A percentile compares a stretch with the other conserved stretches of the same genome.
phyloP scores from a whole-genome alignment of 805 yeast genomes.

The Teunomyces lycoperdinae region DNA sequence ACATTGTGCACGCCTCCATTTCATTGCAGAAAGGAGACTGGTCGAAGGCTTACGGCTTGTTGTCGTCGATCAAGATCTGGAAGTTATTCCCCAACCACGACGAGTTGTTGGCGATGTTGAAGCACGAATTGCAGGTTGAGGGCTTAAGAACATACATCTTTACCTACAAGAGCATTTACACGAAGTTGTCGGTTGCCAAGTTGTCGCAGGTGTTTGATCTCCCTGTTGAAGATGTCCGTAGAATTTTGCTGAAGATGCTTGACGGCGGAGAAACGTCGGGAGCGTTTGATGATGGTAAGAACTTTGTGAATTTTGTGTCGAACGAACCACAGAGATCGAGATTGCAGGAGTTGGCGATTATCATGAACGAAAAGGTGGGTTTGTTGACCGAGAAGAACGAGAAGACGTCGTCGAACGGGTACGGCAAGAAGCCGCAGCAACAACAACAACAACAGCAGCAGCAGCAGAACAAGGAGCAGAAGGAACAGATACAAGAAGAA shows the following conservation, averaged over 20 bases:
- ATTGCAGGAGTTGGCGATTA: conserved; percentile 83
- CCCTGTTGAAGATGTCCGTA: conserved; percentile 50
- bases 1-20: conserved; percentile 87
- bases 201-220: conserved; percentile 69
- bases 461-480: conserved; percentile 16
- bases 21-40: conserved; percentile 88
- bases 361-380: conserved; percentile 76
- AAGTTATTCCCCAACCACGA: conserved; percentile 69
- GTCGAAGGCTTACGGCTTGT: conserved; percentile 69
- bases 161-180: conserved; percentile 74
- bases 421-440: conserved; percentile 40
- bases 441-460: too few relatives aligned
- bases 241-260: conserved; percentile 72
- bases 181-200: conserved; percentile 66
- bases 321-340: conserved; percentile 78
- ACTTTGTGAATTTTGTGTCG: conserved; percentile 58
- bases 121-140: conserved; percentile 77
- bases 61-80: conserved; percentile 84
- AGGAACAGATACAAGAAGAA: conserved; percentile 35
- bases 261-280: conserved; percentile 76
- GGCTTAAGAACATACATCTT: conserved; percentile 91
- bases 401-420: conserved; percentile 76
- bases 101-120: conserved; percentile 66
- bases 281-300: conserved; percentile 62
- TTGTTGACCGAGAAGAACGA: conserved; percentile 82